Evolutionary conservation across 192 early-diverging fungal genomes (phyloP).

Genomic region (Phlyctochytrium bullatum): DNA sequence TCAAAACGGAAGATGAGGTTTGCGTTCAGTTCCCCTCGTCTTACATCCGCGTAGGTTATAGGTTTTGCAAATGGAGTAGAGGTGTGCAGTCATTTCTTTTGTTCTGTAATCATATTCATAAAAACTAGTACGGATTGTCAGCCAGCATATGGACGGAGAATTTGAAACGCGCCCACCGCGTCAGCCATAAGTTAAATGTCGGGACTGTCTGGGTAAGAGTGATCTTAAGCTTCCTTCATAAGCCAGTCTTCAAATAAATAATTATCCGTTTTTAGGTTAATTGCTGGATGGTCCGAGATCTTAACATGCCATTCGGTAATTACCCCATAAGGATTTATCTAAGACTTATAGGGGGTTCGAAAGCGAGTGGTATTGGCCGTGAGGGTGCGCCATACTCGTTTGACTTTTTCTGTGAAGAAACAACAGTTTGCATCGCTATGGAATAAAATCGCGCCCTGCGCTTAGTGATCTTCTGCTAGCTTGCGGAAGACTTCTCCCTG

Average conservation of each 20-base stretch:
- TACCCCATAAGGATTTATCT: no score
- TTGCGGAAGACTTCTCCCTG: no score
- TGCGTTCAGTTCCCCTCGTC: background rate
- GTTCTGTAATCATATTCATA: background rate
- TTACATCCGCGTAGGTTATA: constrained; percentile 28
- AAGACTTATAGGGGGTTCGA: no score
- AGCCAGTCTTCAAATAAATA: no score
- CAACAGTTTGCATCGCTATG: constrained; percentile 12
- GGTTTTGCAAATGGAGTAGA: constrained; percentile 65
- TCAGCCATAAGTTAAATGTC: constrained; percentile 60
- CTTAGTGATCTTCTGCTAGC: no score
- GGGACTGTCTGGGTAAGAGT: constrained; percentile 30
- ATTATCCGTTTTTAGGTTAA: constrained; percentile 67
- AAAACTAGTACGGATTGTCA: constrained; percentile 72
- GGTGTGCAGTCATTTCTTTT: background rate
- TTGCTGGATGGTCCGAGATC: constrained; percentile 69
- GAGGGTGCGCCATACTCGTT: constrained; percentile 65
- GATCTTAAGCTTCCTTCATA: no score
- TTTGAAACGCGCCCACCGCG: constrained; percentile 51
- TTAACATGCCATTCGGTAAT: constrained; percentile 75
- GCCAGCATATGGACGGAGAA: constrained; percentile 75
- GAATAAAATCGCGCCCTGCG: no score
- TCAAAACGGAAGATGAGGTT: constrained; percentile 70
- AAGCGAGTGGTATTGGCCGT: constrained; percentile 61
- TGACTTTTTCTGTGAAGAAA: constrained; percentile 65